Conservation (phyloP, 306 rosid genomes). For the Citrullus amarus region DNA sequence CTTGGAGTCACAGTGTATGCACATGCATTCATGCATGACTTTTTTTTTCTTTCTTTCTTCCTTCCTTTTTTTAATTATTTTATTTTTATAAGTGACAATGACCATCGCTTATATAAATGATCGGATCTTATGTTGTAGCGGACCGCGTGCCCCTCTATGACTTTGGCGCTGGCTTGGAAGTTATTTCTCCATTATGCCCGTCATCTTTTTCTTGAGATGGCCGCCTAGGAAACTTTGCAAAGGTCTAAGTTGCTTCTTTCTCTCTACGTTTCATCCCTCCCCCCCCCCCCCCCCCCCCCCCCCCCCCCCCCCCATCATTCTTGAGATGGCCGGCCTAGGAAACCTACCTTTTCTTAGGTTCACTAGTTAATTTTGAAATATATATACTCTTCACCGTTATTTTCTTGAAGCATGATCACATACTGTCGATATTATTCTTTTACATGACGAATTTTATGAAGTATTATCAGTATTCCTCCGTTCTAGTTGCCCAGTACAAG, state of each 20-base stretch:
- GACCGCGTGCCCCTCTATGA: conserved; percentile 97
- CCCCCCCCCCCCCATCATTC: no score
- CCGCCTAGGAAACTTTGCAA: conserved; percentile 85
- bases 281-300: not conserved
- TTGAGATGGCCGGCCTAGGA: no score
- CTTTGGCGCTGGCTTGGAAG: conserved; percentile 87
- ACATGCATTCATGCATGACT: no score
- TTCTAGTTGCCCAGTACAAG: not conserved
- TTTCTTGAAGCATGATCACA: not conserved
- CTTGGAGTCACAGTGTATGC: not conserved
- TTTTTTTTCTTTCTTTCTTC: no score
- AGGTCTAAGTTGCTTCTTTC: conserved; percentile 26
- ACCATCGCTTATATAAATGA: conserved; percentile 13
- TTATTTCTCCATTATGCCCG: conserved; percentile 96
- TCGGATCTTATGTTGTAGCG: conserved; percentile 46
- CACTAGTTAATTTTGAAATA: not conserved
- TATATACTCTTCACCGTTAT: not conserved
- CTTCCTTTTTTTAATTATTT: not conserved
- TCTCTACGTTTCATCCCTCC: not conserved
- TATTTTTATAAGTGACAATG: not conserved
- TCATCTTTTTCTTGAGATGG: conserved; percentile 85
- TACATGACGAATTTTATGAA: not conserved
- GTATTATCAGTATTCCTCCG: not conserved
- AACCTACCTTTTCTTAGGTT: not conserved
- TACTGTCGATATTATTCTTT: not conserved